Conservation (phyloP, 1,139 yeast genomes). For the Saccharomyces pastorianus region DNA sequence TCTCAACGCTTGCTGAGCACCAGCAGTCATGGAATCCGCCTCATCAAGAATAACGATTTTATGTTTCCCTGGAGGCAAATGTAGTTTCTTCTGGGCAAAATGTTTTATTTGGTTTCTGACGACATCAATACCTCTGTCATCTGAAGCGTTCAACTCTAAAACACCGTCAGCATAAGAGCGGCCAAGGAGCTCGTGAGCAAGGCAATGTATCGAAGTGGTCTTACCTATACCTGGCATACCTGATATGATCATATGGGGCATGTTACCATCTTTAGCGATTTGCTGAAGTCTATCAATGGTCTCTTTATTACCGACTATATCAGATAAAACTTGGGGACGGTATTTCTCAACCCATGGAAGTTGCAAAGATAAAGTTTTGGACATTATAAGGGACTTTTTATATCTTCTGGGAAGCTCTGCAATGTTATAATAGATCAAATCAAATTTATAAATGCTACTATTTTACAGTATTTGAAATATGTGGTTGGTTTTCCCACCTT, state of each 20-base stretch:
- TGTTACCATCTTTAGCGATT: constrained; percentile 86
- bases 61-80: constrained; percentile 65
- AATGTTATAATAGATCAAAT: not conserved
- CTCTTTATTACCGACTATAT: constrained; percentile 89
- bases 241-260: constrained; percentile 92
- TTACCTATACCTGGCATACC: constrained; percentile 97
- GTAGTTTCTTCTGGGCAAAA: constrained; percentile 89
- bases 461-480: not conserved
- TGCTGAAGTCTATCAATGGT: constrained; percentile 77
- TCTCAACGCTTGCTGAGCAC: constrained; percentile 95
- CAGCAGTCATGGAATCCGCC: constrained; percentile 87
- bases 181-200: constrained; percentile 79
- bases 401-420: not conserved
- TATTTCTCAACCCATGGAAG: constrained; percentile 85
- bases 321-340: constrained; percentile 69
- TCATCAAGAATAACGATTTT: constrained; percentile 88
- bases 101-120: constrained; percentile 88
- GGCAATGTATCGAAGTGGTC: constrained; percentile 86
- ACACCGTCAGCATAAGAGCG: constrained; percentile 72
- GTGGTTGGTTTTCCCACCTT: not conserved
- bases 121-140: constrained; percentile 92
- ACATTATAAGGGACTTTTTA: constrained; percentile 6
- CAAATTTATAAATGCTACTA: not conserved
- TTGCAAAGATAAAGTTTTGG: constrained; percentile 27
- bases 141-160: constrained; percentile 88